Base-by-base conservation (phyloP, 257 asterid genomes). In the Thymus mandschuricus region DNA sequence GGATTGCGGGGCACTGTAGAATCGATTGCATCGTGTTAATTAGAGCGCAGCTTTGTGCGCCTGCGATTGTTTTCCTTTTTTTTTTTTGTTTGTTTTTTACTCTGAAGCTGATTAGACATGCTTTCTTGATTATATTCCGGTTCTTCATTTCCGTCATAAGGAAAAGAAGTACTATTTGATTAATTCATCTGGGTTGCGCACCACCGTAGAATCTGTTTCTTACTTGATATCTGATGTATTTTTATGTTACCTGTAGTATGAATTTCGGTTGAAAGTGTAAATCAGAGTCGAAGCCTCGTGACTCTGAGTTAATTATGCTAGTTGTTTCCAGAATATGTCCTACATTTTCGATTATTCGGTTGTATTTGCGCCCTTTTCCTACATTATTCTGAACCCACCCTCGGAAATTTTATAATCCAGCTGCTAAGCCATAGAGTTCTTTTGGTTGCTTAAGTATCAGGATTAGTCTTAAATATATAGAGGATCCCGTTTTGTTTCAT, bases 391-490 rank as follows among this genome's bases (percentile, higher is more conserved):
- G 44, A 58, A 46, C 60, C 12, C 33, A 8, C 35, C 48, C 28
- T 33, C 72, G 12, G 63, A 15, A 35, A 46, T 70, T 34, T 41
- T 21, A 4, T 74, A 6, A 27, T 50, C 35, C 63, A 27, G 46
- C 46, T 30, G 60, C 50, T 31, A 45, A 31, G 41, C 64, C 4
- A 29, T 43, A 71, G 13, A n/a, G 29, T 38, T 58, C 15, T 27
- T 11, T 41, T 13, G 68, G 4, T 30, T 65, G 13, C 59, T 43
- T 54, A 55, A 33, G 35, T 13, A 12, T 40, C 41, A 34, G 46
- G 30, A 10, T 48, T 40, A 31, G 60, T 34, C 6, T 54, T 75
- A 29, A 41, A n/a, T 11, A 13, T 34, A 38, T 50, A 11, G 59
- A 41, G 9, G 57, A 48, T 50, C 54, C 52, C 31, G 35, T 66